Evolutionary conservation across 2,329 filamentous ascomycete genomes (phyloP).

Genomic region (Aspergillus alliaceus): DNA sequence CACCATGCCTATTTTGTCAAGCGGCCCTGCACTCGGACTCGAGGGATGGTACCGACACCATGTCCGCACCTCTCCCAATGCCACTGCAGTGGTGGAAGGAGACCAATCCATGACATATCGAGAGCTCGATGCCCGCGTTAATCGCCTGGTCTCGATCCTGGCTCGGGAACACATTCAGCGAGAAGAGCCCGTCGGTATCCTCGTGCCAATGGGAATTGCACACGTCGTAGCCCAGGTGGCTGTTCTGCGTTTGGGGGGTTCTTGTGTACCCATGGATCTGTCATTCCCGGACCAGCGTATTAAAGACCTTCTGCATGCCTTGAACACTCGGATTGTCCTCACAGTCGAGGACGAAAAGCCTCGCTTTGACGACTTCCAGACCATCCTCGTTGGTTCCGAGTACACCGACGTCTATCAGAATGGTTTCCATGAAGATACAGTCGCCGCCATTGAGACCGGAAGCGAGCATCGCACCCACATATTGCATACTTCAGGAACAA

Average conservation of each 20-base stretch:
- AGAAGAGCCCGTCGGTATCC: background rate
- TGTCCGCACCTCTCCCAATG: background rate
- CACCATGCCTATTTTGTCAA: background rate
- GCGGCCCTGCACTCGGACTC: background rate
- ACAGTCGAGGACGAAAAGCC: background rate
- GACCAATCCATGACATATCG: background rate
- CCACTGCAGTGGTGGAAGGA: background rate
- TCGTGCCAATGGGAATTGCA: background rate
- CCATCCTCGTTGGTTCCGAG: background rate
- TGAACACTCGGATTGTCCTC: background rate
- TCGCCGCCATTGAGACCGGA: background rate
- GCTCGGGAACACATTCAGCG: background rate
- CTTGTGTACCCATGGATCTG: background rate
- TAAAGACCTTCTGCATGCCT: background rate
- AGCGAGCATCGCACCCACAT: background rate
- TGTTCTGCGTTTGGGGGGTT: background rate
- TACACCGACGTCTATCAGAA: background rate
- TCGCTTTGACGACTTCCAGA: background rate
- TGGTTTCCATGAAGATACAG: background rate
- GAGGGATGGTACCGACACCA: conserved; percentile 1
- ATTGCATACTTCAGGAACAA: background rate
- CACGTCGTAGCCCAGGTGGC: background rate
- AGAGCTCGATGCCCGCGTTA: background rate
- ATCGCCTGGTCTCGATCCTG: background rate
- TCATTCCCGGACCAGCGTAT: background rate